These are phyloP conservation scores for Sarocladiaceae sp. DNA, from an alignment of 2,329 filamentous ascomycete genomes.

Conservation along the genomic window DNA sequence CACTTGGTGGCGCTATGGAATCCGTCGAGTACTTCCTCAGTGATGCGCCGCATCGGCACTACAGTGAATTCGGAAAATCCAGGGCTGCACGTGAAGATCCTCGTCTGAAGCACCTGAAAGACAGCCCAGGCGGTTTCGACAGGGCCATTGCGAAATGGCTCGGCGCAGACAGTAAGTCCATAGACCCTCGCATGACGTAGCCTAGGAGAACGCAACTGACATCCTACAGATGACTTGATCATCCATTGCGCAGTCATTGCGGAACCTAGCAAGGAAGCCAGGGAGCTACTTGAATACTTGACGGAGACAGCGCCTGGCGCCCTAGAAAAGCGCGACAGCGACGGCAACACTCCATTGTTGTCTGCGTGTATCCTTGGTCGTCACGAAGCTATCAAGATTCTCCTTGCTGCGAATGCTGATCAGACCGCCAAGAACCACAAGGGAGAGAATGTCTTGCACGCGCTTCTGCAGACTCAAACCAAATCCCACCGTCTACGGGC, in stretches of 20 bases:
- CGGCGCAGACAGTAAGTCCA: slow-evolving; percentile 46
- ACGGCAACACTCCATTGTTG: slow-evolving; percentile 61
- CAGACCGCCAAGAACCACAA: slow-evolving; percentile 55
- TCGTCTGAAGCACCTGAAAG: slow-evolving; percentile 54
- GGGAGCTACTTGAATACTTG: slow-evolving; percentile 58
- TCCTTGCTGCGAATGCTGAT: slow-evolving; percentile 65
- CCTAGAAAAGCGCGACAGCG: slow-evolving; percentile 54
- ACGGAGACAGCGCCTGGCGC: slow-evolving; percentile 53
- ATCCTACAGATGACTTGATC: slow-evolving; percentile 46
- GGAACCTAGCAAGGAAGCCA: slow-evolving; percentile 30
- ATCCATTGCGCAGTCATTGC: slow-evolving; percentile 61
- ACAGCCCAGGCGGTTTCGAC: slow-evolving; percentile 57
- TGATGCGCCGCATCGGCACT: slow-evolving; percentile 60
- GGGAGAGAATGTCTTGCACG: slow-evolving; percentile 64
- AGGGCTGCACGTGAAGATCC: slow-evolving; percentile 54
- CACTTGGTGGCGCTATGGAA: slow-evolving; percentile 51
- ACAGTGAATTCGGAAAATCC: slow-evolving; percentile 59
- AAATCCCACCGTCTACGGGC: slow-evolving; percentile 26
- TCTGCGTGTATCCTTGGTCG: slow-evolving; percentile 56
- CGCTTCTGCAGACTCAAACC: slow-evolving; percentile 7
- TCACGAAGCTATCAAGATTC: slow-evolving; percentile 47
- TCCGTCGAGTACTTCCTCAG: slow-evolving; percentile 72
- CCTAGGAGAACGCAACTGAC: slow-evolving; percentile 15
- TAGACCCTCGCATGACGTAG: neutral
- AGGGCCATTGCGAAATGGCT: slow-evolving; percentile 58